Base-by-base conservation (phyloP, 371 early-diverging fungal species). In the Smittium culicis region DNA sequence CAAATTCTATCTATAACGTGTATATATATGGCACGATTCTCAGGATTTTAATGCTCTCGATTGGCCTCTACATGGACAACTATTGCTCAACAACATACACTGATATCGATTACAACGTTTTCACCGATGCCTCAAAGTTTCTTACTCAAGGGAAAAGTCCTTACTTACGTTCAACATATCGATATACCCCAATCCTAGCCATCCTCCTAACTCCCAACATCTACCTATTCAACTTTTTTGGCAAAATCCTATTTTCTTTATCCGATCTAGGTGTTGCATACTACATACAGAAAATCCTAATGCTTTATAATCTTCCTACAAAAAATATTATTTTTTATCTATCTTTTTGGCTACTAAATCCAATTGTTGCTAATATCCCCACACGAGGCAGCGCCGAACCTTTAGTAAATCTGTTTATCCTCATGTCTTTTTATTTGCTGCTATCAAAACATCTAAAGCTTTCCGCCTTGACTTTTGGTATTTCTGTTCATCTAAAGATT, bases 401-500 rank as follows among this genome's bases (percentile, higher is more conserved):
- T 5, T 68, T 96, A 0, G 71, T 96, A 33, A 85, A 87, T 5
- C 82, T 81, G 1, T 80, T 92, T 77, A 86, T 93, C 0, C 73
- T 97, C 34, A 85, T 82, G 1, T 79, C 86, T 1, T 70, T 97
- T 1, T 91, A 86, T 69, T 71, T 80, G n/a, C 71, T 96, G 24
- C 68, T 86, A 62, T 77, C 71, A 20, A 77, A 80, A 27, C 75
- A 79, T 28, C 74, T 84, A 32, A 75, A 71, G 8, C 65, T 77
- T 33, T 90, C 85, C 0, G 89, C 90, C 3, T 76, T 85, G 14
- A 35, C 88, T 34, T 93, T 90, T 81, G 98, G 97, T 0, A 72
- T 94, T n/a, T 80, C 93, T 3, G 94, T 97, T 8, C 98, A 98
- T 74, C 84, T 96, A 70, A 98, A 98, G 74, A 91, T 97, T 5